Evolutionary conservation across 768 basidiomycete genomes (phyloP).

Genomic region (Hericium coralloides): DNA sequence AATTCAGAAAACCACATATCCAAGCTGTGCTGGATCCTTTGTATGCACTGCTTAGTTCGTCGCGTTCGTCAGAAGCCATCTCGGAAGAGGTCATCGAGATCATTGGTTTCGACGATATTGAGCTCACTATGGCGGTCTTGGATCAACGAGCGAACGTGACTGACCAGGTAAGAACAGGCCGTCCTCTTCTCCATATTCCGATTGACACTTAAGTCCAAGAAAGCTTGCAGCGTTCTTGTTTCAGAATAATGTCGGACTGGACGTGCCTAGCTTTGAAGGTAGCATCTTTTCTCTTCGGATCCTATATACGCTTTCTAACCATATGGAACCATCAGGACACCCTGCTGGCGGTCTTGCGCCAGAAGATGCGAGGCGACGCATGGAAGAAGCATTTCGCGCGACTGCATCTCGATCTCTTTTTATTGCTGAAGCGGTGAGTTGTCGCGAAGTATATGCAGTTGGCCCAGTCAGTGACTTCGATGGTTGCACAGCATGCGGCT

Average conservation of each 20-base stretch:
- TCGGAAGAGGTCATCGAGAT: slow-evolving; percentile 72
- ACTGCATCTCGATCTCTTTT: slow-evolving; percentile 64
- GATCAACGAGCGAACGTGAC: slow-evolving; percentile 40
- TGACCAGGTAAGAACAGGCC: slow-evolving; percentile 34
- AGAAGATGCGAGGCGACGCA: slow-evolving; percentile 39
- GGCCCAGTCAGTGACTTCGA: background rate
- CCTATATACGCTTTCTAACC: too few relatives aligned
- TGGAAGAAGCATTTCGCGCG: slow-evolving; percentile 50
- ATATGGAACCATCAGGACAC: too few relatives aligned
- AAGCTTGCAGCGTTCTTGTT: too few relatives aligned
- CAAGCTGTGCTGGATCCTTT: slow-evolving; percentile 20
- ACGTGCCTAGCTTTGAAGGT: too few relatives aligned
- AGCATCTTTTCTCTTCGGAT: too few relatives aligned
- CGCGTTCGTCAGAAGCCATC: slow-evolving; percentile 56
- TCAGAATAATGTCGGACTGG: too few relatives aligned
- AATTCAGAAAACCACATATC: slow-evolving; percentile 19
- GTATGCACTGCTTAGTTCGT: slow-evolving; percentile 35
- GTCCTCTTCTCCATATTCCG: background rate
- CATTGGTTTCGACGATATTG: slow-evolving; percentile 79
- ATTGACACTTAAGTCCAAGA: too few relatives aligned
- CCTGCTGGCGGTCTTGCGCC: background rate
- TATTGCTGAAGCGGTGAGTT: slow-evolving; percentile 41
- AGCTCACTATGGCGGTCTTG: slow-evolving; percentile 66
- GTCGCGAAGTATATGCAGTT: background rate
- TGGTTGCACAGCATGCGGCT: slow-evolving; percentile 32